Evolutionary conservation across 176 grass and related monocot species (phyloP).

Genomic region (Neostapfia colusana): DNA sequence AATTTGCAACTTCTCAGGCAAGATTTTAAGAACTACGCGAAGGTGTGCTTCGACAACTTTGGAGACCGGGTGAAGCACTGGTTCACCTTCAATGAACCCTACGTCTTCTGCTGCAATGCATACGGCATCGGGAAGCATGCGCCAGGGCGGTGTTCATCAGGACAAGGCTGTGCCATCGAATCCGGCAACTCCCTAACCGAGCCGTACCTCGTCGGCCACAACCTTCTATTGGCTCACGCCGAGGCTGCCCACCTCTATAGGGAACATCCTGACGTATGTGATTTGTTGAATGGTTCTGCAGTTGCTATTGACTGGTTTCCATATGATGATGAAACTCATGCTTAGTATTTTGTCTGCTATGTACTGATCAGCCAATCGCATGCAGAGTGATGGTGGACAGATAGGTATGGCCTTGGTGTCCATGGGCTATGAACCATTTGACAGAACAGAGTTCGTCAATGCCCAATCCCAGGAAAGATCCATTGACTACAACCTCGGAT

Average conservation of each 20-base stretch:
- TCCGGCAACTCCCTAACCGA: not conserved
- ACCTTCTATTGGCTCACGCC: conserved; percentile 7
- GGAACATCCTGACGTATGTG: not conserved
- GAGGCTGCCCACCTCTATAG: conserved; percentile 1
- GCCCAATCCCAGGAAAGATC: not conserved
- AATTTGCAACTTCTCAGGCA: not conserved
- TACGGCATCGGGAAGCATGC: not conserved
- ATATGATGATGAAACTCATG: no score
- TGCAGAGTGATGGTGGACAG: not conserved
- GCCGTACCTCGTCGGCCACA: conserved; percentile 15
- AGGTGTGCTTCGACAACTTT: conserved; percentile 22
- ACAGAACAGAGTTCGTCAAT: not conserved
- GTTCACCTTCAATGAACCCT: conserved; percentile 37
- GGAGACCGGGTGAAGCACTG: conserved; percentile 33
- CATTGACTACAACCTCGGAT: conserved; percentile 12
- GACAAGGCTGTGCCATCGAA: not conserved
- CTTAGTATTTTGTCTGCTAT: no score
- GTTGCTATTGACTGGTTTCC: no score
- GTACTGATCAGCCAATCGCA: no score
- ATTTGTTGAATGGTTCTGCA: not conserved
- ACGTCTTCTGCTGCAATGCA: not conserved
- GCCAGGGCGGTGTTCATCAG: conserved; percentile 15
- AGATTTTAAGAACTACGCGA: not conserved
- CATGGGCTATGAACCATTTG: not conserved
- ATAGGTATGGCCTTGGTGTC: conserved; percentile 2